Conservation (phyloP, 805 yeast genomes). For the Lipomyces kockii region DNA sequence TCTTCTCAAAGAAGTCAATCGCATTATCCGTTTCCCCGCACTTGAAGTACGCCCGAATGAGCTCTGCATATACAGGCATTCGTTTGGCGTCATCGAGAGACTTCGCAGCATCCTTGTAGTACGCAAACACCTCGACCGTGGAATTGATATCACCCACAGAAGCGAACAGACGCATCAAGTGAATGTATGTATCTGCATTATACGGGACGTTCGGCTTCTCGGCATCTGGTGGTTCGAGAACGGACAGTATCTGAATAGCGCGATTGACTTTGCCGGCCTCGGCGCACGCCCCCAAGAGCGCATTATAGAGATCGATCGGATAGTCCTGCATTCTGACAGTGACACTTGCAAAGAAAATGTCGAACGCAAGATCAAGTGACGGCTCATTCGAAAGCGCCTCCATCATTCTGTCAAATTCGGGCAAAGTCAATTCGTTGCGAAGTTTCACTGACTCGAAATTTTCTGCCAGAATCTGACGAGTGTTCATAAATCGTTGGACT, state of each 20-base stretch:
- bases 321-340: constrained; percentile 37
- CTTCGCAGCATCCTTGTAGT: constrained; percentile 30
- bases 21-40: constrained; percentile 39
- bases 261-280: constrained; percentile 17
- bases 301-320: constrained; percentile 32
- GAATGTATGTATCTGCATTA: constrained; percentile 33
- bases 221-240: constrained; percentile 13
- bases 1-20: constrained; percentile 39
- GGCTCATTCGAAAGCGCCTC: constrained; percentile 21
- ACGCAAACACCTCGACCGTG: constrained; percentile 37
- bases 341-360: constrained; percentile 42
- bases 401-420: constrained; percentile 12
- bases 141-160: constrained; percentile 28
- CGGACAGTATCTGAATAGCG: constrained; percentile 8
- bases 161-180: constrained; percentile 39
- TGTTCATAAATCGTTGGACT: constrained; percentile 13
- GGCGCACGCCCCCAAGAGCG: constrained; percentile 37
- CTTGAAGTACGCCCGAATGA: constrained; percentile 41
- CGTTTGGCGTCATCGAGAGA: constrained; percentile 21
- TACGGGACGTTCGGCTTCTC: constrained; percentile 12
- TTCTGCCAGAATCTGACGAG: neutral
- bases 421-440: constrained; percentile 10
- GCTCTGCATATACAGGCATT: constrained; percentile 38
- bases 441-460: constrained; percentile 16
- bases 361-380: constrained; percentile 41